These are phyloP conservation scores for Tetrahymena borealis DNA, from an alignment of 73 alveolate genomes.

Conservation along the genomic window DNA sequence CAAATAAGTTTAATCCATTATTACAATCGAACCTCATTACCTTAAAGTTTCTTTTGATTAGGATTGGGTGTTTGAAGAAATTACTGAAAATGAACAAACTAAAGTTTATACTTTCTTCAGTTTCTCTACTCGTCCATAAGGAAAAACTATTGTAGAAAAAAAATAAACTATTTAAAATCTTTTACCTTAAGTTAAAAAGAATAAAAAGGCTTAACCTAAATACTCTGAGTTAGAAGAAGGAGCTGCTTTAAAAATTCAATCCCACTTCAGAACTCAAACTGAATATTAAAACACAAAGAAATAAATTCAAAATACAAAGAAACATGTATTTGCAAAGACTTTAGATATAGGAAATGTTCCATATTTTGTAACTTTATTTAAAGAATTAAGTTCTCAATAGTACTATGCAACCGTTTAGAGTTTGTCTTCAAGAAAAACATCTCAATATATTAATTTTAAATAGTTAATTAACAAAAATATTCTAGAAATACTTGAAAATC, in stretches of 20 bases:
- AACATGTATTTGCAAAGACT: not conserved
- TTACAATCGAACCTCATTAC: not conserved
- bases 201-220: not conserved
- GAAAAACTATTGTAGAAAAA: not conserved
- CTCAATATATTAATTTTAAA: not conserved
- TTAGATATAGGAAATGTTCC: not conserved
- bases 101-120: not conserved
- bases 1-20: not conserved
- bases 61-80: not conserved
- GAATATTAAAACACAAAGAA: not conserved
- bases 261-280: not conserved
- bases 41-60: not conserved
- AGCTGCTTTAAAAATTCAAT: not conserved
- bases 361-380: not conserved
- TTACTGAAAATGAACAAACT: not conserved
- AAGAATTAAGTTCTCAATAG: not conserved
- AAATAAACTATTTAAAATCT: not conserved
- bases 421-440: not conserved
- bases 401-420: not conserved
- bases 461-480: not conserved
- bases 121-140: not conserved
- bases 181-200: not conserved
- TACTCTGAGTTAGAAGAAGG: not conserved
- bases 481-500: not conserved
- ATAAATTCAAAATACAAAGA: not conserved